Base-by-base conservation (phyloP, 129 eudicot genomes). In the Silybum marianum region DNA sequence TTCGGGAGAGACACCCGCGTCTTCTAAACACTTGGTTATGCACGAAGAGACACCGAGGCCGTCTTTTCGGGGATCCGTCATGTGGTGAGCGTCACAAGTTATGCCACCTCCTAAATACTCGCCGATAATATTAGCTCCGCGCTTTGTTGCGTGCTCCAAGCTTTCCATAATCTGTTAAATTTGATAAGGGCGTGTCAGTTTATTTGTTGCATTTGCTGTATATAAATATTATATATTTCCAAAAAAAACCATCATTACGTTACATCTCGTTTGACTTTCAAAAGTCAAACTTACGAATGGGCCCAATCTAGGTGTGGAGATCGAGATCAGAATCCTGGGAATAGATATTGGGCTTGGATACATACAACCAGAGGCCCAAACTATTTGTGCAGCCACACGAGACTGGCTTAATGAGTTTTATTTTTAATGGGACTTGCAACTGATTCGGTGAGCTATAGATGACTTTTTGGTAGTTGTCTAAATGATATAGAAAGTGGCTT, bases 41-140 rank as follows among this genome's bases (percentile, higher is more conserved):
- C 98, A 93, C 58, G 98, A 85, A 1, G 98, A 91, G 76, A 93
- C 97, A 44, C 94, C 98, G 42, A 91, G 94, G 11, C 98, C 98
- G 44, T 93, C 98, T 54, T 87, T 69, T 5, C 98, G 91, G 4
- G 98, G 98, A 85, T 93, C 97, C 2, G 98, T 93, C 98, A 93
- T 93, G 85, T 93, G 98, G 89, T 93, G 90, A 77, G 98, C 98
- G 80, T 93, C 98, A 77, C 98, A 93, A 13, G 92, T 93, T 16
- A 93, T 82, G 9, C 97, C 97, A 19, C 98, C 98, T 67, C 98
- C 98, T 38, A 93, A 80, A 84, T 93, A 93, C 79, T 93, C 98
- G 1, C 91, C 97, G 13, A 93, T 80, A 19, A 93, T 91, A 54
- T 89, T 88, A 8, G 97, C 98, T 36, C 94, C 97, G 30, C 98